Base-by-base conservation (phyloP, 1,284 basidiomycete genomes). In the Cryptococcus neoformans region DNA sequence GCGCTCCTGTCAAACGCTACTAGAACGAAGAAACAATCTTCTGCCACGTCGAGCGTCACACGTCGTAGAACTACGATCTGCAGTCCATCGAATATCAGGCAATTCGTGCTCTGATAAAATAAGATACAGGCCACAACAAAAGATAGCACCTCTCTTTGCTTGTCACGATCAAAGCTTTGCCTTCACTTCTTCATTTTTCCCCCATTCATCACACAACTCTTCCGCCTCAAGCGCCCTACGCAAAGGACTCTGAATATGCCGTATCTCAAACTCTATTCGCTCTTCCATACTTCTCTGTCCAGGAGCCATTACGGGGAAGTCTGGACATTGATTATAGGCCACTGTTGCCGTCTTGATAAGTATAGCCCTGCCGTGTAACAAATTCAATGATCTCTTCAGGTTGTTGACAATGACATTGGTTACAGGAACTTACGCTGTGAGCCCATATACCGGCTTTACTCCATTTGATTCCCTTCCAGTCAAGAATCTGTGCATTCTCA, bases 401-500 rank as follows among this genome's bases (percentile, higher is more conserved):
- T n/a, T 44, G 39, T 17, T 28, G n/a, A 45, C 42, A 40, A 53
- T 50, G 44, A 53, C 47, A 1, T 2, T 51, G 12, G 12, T 21
- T 14, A 40, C 16, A 42, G 21, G 34, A n/a, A 81, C 84, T 63
- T 68, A 91, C 88, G 89, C 84, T 49, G 90, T 92, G 12, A 92
- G 76, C 2, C 89, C 90, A 62, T 85, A 90, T 1, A 92, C 84
- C 12, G 90, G 90, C 66, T 90, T 90, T 16, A 89, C 83, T 0
- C 89, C 89, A 14, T 85, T 85, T 4, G 82, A 84, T 72, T 92
- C 90, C 42, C 89, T 78, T 0, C 90, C 90, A 0, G 90, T 92
- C 44, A 91, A 79, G 77, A 92, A 92, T 12, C 81, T 80, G 74
- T 92, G 90, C 67, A 85, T 81, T 21, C 88, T 81, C 11, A 84